Evolutionary conservation across 2,329 filamentous ascomycete species (phyloP), one percentile per base, ranked within the genome.

Genomic region (Xylaria sp.): DNA sequence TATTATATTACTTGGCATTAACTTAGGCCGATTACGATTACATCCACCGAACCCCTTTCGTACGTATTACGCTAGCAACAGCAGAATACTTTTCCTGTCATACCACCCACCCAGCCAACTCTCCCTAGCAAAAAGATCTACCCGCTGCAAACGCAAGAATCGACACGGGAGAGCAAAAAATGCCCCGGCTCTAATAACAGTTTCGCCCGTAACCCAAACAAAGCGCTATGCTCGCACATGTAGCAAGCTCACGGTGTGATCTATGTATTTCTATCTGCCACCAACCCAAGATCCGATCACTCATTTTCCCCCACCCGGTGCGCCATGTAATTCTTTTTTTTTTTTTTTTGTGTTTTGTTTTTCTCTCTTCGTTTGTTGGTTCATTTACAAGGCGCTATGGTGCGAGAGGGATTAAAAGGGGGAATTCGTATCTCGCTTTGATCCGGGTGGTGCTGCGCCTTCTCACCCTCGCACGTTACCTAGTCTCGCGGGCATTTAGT

Each of bases 21-120:
- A 47, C n/a, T 31, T 19, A 21, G 19, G 19, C 27, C 25, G 10
- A 48, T 49, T 49, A 49, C 6, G 8, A 49, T 49, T 38, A 44
- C 29, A 27, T 19, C 13, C 17, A 25, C 19, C 27, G 11, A n/a
- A 25, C 29, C 27, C 11, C 2, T 10, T n/a, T n/a, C n/a, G n/a
- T n/a, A n/a, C n/a, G n/a, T n/a, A n/a, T n/a, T 21, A 48, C 51
- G 51, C 51, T 54, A n/a, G n/a, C n/a, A 35, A 49, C 19, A 49
- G 31, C 35, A 43, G 11, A 29, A 46, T 44, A 13, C 29, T 58
- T 38, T 40, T 33, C 21, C 35, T n/a, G 29, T 21, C 8, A 27
- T n/a, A 23, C 35, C 33, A 19, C 11, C 17, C 3, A 15, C 11
- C 17, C 3, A 15, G 13, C 17, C 23, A 47, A 19, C 13, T 4